Evolutionary conservation across 345 rosid species (phyloP), one percentile per base, ranked within the genome.

Genomic region (Geranium brycei): DNA sequence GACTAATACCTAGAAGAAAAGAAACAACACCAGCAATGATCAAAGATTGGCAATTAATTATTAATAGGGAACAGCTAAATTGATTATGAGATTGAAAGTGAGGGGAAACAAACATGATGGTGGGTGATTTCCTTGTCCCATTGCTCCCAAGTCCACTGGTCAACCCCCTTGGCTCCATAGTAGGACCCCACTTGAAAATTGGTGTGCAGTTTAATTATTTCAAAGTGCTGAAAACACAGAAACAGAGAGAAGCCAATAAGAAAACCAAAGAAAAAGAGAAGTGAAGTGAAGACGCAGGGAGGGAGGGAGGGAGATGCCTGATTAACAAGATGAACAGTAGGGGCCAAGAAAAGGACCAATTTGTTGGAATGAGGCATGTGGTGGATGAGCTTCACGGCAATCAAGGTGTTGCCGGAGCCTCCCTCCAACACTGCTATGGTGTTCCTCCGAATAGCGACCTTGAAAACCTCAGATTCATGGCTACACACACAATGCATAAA

Each of bases 141-240:
- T 58, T 66, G 32, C 18, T 63, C 66, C 35, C 69, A 67, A 31
- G 72, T 81, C 96, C 97, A 89, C 17, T 68, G 79, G 73, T 87
- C 91, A 31, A 87, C 78, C 58, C 95, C 90, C 68, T 78, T 92
- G 62, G 88, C 84, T 76, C 93, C 97, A 72, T 63, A 86, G 70
- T 89, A 89, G 64, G 75, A 84, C 60, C 76, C 95, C 55, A 87
- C 93, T 58, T 68, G 74, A 67, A 87, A 73, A 62, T 65, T 66
- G 1, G 83, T 73, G 53, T 78, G 58, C 47, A 32, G 31, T 69
- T 66, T 82, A 60, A 90, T 74, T 66, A 80, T 82, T 61, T 77
- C 80, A 69, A 68, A 86, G 83, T 92, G 98, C 98, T 92, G 84
- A 17, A 70, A 51, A 66, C 38, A 70, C 19, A 72, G 55, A 73